Percentiles rank a stretch among this genome's conserved stretches.
These are phyloP conservation scores for Albifimbria verrucaria DNA, from an alignment of 2,329 filamentous ascomycete genomes.

Conservation along the genomic window DNA sequence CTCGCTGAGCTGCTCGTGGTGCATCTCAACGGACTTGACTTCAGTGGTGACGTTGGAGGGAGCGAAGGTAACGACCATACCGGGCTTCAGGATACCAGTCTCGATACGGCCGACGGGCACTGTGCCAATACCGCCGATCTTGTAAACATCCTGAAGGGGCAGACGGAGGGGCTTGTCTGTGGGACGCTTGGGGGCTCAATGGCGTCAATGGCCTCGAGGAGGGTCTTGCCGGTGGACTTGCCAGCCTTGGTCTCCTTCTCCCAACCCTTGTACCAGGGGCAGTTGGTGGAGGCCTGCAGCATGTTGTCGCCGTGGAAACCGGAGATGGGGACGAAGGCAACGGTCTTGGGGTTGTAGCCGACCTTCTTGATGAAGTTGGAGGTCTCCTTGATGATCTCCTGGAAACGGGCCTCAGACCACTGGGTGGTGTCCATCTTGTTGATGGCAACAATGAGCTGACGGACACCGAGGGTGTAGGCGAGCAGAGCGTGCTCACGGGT, in stretches of 20 bases:
- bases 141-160: constrained; percentile 99
- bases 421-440: constrained; percentile 99
- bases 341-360: constrained; percentile 99
- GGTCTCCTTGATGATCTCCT: constrained; percentile 99
- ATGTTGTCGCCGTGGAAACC: constrained; percentile 99
- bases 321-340: constrained; percentile 99
- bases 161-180: constrained; percentile 99
- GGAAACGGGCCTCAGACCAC: constrained; percentile 94
- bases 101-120: constrained; percentile 99
- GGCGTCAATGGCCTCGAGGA: constrained; percentile 97
- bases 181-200: constrained; percentile 89
- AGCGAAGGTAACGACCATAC: constrained; percentile 97
- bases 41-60: constrained; percentile 99
- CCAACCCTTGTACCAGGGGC: constrained; percentile 99
- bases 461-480: constrained; percentile 99
- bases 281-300: constrained; percentile 85
- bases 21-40: constrained; percentile 99
- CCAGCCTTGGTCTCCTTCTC: constrained; percentile 90
- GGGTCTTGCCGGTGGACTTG: constrained; percentile 91
- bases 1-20: constrained; percentile 97
- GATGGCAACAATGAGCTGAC: constrained; percentile 99
- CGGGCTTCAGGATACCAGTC: constrained; percentile 92
- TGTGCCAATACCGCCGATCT: constrained; percentile 99
- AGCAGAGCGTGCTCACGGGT: constrained; percentile 99
- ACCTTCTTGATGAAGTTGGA: constrained; percentile 99